Evolutionary conservation across 2,329 filamentous ascomycete genomes (phyloP).

Genomic region (Delphinella strobiligena): DNA sequence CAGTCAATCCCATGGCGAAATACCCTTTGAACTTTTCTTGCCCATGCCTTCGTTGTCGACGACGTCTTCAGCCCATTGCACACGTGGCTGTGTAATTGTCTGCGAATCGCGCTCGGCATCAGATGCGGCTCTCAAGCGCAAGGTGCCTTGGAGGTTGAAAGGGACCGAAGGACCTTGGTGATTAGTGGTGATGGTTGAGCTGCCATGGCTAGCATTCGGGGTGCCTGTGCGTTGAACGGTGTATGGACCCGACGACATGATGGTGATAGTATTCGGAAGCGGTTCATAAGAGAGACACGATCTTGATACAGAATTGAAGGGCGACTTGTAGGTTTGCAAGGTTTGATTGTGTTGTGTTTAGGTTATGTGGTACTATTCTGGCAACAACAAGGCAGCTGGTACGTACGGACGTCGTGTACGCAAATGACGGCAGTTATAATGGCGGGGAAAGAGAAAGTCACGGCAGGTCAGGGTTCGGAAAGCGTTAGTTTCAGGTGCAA

Average conservation of each 20-base stretch:
- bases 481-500: no score
- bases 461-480: no score
- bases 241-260: slow-evolving; percentile 7
- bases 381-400: no score
- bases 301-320: no score
- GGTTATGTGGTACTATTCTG: no score
- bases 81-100: slow-evolving; percentile 41
- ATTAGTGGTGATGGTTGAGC: slow-evolving; percentile 19
- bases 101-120: slow-evolving; percentile 17
- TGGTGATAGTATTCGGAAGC: no score
- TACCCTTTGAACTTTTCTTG: slow-evolving; percentile 89
- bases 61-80: slow-evolving; percentile 87
- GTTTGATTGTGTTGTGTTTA: no score
- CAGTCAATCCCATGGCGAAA: background rate
- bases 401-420: no score
- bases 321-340: no score
- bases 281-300: background rate
- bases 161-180: slow-evolving; percentile 12
- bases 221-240: slow-evolving; percentile 12
- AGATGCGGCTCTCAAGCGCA: slow-evolving; percentile 29
- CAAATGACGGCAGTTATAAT: no score
- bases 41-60: slow-evolving; percentile 92
- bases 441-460: no score
- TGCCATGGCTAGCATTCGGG: slow-evolving; percentile 17
- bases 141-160: slow-evolving; percentile 16